A percentile compares a stretch with the other conserved stretches of the same genome.
phyloP scores from a whole-genome alignment of 495 filamentous ascomycete genomes.

The Tetracladium setigerum region DNA sequence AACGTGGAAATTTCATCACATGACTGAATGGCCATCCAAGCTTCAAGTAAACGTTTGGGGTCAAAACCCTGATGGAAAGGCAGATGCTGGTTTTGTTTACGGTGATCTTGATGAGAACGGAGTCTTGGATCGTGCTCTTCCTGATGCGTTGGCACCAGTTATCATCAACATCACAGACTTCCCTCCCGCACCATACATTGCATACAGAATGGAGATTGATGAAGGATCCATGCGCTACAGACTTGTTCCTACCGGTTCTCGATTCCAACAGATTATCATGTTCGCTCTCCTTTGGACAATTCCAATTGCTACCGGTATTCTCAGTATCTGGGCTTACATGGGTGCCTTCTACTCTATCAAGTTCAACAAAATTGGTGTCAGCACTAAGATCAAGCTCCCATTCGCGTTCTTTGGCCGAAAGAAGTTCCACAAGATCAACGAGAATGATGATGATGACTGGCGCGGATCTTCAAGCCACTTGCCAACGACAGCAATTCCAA shows the following conservation, averaged over 20 bases:
- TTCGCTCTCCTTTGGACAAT: slow-evolving; percentile 49
- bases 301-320: slow-evolving; percentile 40
- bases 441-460: no score
- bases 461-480: no score
- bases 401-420: no score
- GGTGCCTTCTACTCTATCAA: slow-evolving; percentile 64
- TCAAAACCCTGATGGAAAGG: slow-evolving; percentile 56
- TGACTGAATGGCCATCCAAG: slow-evolving; percentile 57
- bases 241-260: slow-evolving; percentile 47
- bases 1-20: slow-evolving; percentile 53
- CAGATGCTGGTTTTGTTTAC: slow-evolving; percentile 49
- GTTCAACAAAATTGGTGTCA: slow-evolving; percentile 59
- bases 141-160: slow-evolving; percentile 44
- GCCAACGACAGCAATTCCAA: no score
- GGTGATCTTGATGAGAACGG: slow-evolving; percentile 56
- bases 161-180: slow-evolving; percentile 13
- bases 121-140: slow-evolving; percentile 57
- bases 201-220: slow-evolving; percentile 48
- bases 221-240: slow-evolving; percentile 46
- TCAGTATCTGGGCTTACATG: slow-evolving; percentile 52
- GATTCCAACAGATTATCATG: slow-evolving; percentile 48
- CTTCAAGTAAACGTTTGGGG: slow-evolving; percentile 66
- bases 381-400: slow-evolving; percentile 21
- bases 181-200: slow-evolving; percentile 47
- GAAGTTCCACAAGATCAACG: no score